phyloP scores from a whole-genome alignment of 257 asterid species.

The Rhazya stricta region DNA sequence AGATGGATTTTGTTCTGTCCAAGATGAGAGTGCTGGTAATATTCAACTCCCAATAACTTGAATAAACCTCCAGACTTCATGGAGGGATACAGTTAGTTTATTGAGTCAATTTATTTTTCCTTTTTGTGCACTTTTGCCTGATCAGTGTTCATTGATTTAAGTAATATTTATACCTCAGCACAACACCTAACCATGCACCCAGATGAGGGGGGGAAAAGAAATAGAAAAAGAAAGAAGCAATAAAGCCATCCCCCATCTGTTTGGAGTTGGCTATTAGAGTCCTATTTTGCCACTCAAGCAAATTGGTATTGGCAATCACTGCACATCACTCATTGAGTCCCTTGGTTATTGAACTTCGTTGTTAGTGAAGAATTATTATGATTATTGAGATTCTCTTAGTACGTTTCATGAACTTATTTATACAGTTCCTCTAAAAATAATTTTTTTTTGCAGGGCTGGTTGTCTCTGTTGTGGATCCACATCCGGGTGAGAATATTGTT shows the following conservation, averaged over 20 bases:
- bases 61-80: not conserved
- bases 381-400: not conserved
- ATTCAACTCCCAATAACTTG: slow-evolving; percentile 5
- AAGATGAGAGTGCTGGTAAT: slow-evolving; percentile 97
- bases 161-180: not conserved
- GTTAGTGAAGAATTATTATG: not conserved
- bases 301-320: slow-evolving; percentile 1
- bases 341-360: not conserved
- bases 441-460: slow-evolving; percentile 57
- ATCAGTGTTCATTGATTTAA: not conserved
- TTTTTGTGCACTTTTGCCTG: not conserved
- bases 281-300: not conserved
- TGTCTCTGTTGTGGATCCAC: slow-evolving; percentile 74
- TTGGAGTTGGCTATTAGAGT: slow-evolving; percentile 5
- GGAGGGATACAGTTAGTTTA: not conserved
- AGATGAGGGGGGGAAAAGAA: not conserved
- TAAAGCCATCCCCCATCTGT: not conserved
- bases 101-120: not conserved
- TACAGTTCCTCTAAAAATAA: not conserved
- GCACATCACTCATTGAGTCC: too few species aligned
- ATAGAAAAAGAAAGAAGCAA: not conserved
- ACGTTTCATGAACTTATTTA: not conserved
- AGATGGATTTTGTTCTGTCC: slow-evolving; percentile 84
- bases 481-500: slow-evolving; percentile 75
- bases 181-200: not conserved